Conservation (phyloP, 2,329 filamentous ascomycete genomes). For the Xylogone sp. region DNA sequence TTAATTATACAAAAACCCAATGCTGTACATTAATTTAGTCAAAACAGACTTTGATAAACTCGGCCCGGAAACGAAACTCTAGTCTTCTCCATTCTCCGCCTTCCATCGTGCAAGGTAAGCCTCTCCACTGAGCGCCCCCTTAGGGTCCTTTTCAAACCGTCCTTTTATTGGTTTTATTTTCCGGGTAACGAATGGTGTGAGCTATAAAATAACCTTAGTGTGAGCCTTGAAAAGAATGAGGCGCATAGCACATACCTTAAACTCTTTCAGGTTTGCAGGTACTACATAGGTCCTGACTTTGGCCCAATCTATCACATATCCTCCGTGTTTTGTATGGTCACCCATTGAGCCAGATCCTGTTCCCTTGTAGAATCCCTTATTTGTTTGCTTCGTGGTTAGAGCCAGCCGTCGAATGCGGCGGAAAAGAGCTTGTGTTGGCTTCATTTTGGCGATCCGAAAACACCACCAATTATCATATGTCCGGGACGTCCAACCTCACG, state of each 20-base stretch:
- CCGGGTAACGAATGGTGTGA: slow-evolving; percentile 74
- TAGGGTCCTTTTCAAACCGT: slow-evolving; percentile 45
- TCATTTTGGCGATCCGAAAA: slow-evolving; percentile 42
- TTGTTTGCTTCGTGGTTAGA: slow-evolving; percentile 89
- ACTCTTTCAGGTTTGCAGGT: slow-evolving; percentile 63
- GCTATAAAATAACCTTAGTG: slow-evolving; percentile 45
- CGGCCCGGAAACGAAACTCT: not conserved
- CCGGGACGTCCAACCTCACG: not conserved
- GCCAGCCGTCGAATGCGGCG: slow-evolving; percentile 69
- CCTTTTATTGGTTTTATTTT: slow-evolving; percentile 51
- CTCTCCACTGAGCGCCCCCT: slow-evolving; percentile 58
- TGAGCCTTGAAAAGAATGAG: not conserved
- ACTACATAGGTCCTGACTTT: slow-evolving; percentile 92
- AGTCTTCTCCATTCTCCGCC: slow-evolving; percentile 54
- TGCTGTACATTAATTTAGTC: not conserved
- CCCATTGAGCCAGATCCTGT: slow-evolving; percentile 87
- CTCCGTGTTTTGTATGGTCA: slow-evolving; percentile 75
- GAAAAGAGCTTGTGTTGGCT: slow-evolving; percentile 64
- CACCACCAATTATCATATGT: not conserved
- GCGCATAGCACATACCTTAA: slow-evolving; percentile 55
- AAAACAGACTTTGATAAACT: not conserved
- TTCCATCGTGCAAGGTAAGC: slow-evolving; percentile 66
- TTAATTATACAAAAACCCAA: not conserved
- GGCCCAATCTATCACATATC: slow-evolving; percentile 76
- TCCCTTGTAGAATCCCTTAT: slow-evolving; percentile 96